Evolutionary conservation across 164 flowering plant genomes (phyloP), one percentile per base, ranked within the genome.

Genomic region (Santalum album): DNA sequence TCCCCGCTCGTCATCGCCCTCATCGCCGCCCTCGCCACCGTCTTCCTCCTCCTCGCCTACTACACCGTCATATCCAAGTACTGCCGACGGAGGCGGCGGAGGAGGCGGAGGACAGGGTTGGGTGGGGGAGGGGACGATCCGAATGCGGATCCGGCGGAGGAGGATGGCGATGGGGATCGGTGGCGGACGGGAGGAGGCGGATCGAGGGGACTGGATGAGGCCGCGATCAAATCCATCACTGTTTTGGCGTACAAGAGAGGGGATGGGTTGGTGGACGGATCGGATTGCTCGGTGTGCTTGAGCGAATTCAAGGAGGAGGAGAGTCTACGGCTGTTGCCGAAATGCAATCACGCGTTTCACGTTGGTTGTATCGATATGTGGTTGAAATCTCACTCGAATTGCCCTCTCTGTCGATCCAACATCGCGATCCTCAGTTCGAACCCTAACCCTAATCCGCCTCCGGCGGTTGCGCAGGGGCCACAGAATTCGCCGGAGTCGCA

Each of bases 291-390:
- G 1, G 50, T 46, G 22, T 46, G 50, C 50, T 16, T 46, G 22
- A 16, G 50, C 50, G 50, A 46, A 22, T 46, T 46, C 23, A 0
- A 15, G 25, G 50, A 46, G 50, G 50, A 23, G 22, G 50, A 46
- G 6, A 46, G 50, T 15, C 50, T 46, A 12, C 50, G 50, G 11
- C 9, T 46, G 25, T 22, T 46, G 50, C 50, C 50, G 1, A 46
- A 20, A 11, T 46, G 50, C 50, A 46, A 23, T 14, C 50, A 46
- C 25, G 50, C 50, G 14, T 46, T 46, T 46, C 50, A 46, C 25
- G 23, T 46, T 11, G 22, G 10, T 11, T 46, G 50, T 15, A 46
- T 46, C 2, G 50, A 46, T 16, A 22, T 22, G 0, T 46, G 50
- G 50, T 23, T 46, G 22, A 23, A 46, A 22, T 46, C 50, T 15